Evolutionary conservation across 371 early-diverging fungal species (phyloP), one percentile per base, ranked within the genome.

Genomic region (Actinomortierella ambigua): DNA sequence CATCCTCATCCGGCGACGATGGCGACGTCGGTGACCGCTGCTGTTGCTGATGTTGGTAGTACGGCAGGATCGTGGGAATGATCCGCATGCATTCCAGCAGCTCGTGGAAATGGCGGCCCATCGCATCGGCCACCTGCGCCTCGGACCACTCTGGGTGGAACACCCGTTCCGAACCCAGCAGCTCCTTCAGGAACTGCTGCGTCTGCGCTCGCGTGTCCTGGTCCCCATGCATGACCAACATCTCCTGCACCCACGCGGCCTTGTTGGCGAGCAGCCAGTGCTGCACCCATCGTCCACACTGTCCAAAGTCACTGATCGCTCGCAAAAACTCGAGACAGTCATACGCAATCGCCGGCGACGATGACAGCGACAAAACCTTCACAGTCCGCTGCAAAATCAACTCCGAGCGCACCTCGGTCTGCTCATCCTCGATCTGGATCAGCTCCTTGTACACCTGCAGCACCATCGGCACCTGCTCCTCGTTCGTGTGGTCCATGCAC

Each of bases 291-390:
- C 75, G 63, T 41, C 75, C 75, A 22, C 75, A 73, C 23, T 73
- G 75, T 3, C 63, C 64, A 41, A 53, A 73, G 26, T 73, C 75
- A 4, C 61, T 56, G 28, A 73, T 61, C 11, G 67, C 57, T 1
- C 68, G 63, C 58, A 73, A 73, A 27, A 67, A 73, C 7, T 67
- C 75, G 15, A 73, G 57, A 29, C 67, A 63, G 34, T 73, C 67
- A 29, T 73, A 66, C 20, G 73, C 73, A 9, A 59, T 20, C 6
- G 57, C 44, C n/a, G 59, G 50, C 47, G 58, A 67, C 6, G 73
- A 67, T 22, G 73, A 46, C 46, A 46, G 17, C 4, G 4, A 6
- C 14, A 2, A 28, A 57, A 67, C 75, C 75, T 57, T 73, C 53
- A 57, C 15, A 9, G 67, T 29, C 9, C 60, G 67, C 23, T 18